These are phyloP conservation scores for Lactarius sanguifluus DNA, from an alignment of 768 basidiomycete species.

Conservation along the genomic window DNA sequence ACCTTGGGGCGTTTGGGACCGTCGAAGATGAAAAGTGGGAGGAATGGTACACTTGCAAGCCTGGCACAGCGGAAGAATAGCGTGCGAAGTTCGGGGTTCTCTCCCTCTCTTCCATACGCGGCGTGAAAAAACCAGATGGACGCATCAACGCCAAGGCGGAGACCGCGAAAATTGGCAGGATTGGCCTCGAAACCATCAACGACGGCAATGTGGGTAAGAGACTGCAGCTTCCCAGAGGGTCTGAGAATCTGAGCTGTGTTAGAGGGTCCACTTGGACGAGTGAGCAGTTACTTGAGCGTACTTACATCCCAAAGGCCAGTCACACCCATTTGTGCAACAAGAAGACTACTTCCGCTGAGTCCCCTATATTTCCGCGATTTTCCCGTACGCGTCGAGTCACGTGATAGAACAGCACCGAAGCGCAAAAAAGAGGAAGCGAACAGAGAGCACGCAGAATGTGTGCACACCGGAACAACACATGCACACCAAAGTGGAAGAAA, in stretches of 20 bases:
- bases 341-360: too few species aligned
- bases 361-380: too few species aligned
- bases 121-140: conserved; percentile 82
- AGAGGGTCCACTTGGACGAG: conserved; percentile 30
- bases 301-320: conserved; percentile 7
- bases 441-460: too few species aligned
- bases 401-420: too few species aligned
- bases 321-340: conserved; percentile 20
- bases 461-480: too few species aligned
- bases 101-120: conserved; percentile 71
- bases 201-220: conserved; percentile 74
- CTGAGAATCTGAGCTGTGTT: conserved; percentile 52
- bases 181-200: conserved; percentile 74
- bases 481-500: too few species aligned
- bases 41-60: conserved; percentile 72
- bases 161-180: conserved; percentile 35
- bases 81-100: conserved; percentile 83
- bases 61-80: conserved; percentile 83
- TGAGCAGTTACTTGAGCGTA: conserved; percentile 6
- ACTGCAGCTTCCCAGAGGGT: conserved; percentile 68
- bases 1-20: conserved; percentile 78
- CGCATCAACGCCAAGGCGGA: conserved; percentile 84
- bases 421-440: too few species aligned
- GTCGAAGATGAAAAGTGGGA: conserved; percentile 92
- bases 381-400: too few species aligned